phyloP scores from a whole-genome alignment of 2,329 filamentous ascomycete genomes.

The Xylaria sp. region DNA sequence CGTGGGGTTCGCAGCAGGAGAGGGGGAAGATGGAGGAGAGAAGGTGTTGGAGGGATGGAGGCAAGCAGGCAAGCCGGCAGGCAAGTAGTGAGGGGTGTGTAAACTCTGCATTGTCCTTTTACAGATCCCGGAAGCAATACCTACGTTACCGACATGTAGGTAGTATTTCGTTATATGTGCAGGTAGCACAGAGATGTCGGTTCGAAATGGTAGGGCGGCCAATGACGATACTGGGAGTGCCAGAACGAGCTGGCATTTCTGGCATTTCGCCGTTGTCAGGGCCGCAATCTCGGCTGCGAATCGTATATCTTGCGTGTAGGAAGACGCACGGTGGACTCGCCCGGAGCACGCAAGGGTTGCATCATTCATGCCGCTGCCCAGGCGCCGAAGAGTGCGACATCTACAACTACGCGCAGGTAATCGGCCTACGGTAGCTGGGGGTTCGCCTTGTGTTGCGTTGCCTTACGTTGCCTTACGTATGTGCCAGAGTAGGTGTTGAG shows the following conservation, averaged over 20 bases:
- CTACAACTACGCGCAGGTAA: background rate
- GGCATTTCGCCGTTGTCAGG: background rate
- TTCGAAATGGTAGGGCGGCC: constrained; percentile 24
- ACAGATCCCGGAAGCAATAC: constrained; percentile 8
- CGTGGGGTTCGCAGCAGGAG: constrained; percentile 1
- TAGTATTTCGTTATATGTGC: constrained; percentile 7
- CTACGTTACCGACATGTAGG: constrained; percentile 2
- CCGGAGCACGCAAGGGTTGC: background rate
- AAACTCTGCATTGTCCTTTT: constrained; percentile 25
- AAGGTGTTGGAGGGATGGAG: constrained; percentile 7
- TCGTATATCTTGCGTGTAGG: background rate
- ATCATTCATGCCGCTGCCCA: background rate
- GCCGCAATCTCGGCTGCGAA: background rate
- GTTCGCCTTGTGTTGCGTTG: no score
- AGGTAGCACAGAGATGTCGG: constrained; percentile 11
- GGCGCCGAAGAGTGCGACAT: background rate
- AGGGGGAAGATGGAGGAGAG: no score
- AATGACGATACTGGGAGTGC: constrained; percentile 11
- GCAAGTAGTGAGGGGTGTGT: constrained; percentile 12
- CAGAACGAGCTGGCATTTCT: background rate
- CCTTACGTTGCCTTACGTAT: background rate
- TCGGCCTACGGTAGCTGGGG: no score
- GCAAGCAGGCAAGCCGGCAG: background rate
- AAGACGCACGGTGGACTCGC: background rate
- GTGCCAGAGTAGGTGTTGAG: background rate